Base-by-base conservation (phyloP, 2,329 filamentous ascomycete genomes). In the Penicillium sp. region DNA sequence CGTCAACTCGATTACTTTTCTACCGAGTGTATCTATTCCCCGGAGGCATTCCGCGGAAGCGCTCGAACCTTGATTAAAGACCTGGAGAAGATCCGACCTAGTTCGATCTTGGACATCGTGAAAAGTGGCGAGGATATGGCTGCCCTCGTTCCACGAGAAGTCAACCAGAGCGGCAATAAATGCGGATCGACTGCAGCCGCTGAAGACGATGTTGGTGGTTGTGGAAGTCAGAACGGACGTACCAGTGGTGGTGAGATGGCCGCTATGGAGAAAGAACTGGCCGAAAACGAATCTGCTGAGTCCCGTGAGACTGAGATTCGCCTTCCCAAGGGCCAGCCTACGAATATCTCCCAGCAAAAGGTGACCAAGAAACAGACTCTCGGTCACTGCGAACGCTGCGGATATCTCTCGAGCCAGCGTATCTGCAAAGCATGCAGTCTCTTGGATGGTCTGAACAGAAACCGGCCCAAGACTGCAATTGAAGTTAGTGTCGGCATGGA, bases 1-100 rank as follows among this genome's bases (percentile, higher is more conserved):
- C 96, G 95, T 78, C 93, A 93, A 76, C 83, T 99, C 65, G 93
- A 98, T 75, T 99, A 99, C 79, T 99, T 99, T 79, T 97, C 89
- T 71, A 99, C 95, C 0, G 95, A 99, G 79, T 99, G 95, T 81
- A 93, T 99, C 62, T 99, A 99, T 81, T 97, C 92, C 57, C 95
- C 95, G 0, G 95, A 99, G 78, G 95, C 95, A 2, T 99, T 99
- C 74, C 85, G 95, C 61, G 95, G 95, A 3, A 97, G 92, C 67
- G 95, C 95, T 2, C 86, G 95, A 65, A 91, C 89, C 28, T 80
- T 99, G 60, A 97, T 99, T 77, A 99, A 99, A 80, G 96, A 94
- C 68, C 81, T 99, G 35, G 95, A 99, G 78, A 90, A 90, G 69
- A 92, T 99, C 7, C 85, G 95, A 2, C 94, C 95, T 1, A 97